Evolutionary conservation across 2,329 filamentous ascomycete species (phyloP), one percentile per base, ranked within the genome.

Genomic region (Anthostomella pinea): DNA sequence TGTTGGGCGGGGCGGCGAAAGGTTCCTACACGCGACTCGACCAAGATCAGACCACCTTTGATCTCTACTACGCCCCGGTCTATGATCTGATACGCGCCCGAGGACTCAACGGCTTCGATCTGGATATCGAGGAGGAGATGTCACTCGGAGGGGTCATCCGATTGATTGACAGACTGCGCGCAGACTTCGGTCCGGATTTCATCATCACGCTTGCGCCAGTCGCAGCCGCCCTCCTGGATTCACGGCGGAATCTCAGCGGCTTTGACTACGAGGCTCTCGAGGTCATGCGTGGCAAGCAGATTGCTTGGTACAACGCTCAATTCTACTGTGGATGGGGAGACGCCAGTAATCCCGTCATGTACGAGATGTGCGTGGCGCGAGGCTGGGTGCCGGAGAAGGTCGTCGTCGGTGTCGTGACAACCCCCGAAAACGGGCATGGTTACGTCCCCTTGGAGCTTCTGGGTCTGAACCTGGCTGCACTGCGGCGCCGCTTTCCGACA

Each of bases 241-340:
- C 69, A n/a, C 68, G 75, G 37, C 70, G 76, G 36, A 82, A 85
- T 58, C 67, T 93, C 1, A 85, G 79, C 30, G 87, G 86, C 0
- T 91, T 91, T 57, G 75, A 79, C 50, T 90, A 93, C 58, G 72
- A 78, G 19, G 72, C 79, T 23, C 69, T 91, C 5, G 85, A 91
- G 58, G 71, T 72, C 18, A 69, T 74, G 60, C 69, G 79, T 15
- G 81, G 81, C 1, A 56, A 59, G 11, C 72, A 83, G 43, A 83
- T 91, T 15, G 74, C 73, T 1, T 93, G 85, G 84, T 91, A 91
- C 57, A 90, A 91, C 52, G 72, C 83, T 9, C 87, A 91, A 53
- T 90, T 91, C 60, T 91, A 93, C 66, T 88, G 85, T 53, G 85
- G 85, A 1, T 91, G 87, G 86, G 84, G 85, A 4, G 79, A 80